Conservation (phyloP, 441 rosid species). For the Eruca vesicaria region DNA sequence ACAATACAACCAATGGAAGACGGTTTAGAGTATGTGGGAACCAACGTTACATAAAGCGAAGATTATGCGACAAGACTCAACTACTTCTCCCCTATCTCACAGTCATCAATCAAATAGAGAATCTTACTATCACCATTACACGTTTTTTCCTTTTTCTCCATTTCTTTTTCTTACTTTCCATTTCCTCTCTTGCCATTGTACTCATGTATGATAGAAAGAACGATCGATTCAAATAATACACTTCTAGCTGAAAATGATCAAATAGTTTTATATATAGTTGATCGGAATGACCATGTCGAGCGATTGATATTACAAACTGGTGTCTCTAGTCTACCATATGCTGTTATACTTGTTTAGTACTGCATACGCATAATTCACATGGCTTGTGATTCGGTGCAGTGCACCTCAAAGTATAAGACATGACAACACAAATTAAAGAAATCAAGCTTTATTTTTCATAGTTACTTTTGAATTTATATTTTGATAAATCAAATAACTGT, state of each 20-base stretch:
- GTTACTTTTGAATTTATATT: neutral
- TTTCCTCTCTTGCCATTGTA: slow-evolving; percentile 19
- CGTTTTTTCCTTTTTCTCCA: slow-evolving; percentile 4
- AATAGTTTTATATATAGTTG: slow-evolving; percentile 7
- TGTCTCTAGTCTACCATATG: neutral
- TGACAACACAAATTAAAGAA: slow-evolving; percentile 24
- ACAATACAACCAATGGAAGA: slow-evolving; percentile 17
- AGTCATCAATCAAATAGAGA: slow-evolving; percentile 29
- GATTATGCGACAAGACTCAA: slow-evolving; percentile 37
- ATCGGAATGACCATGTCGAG: neutral
- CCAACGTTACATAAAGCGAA: slow-evolving; percentile 31
- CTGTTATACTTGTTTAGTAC: neutral
- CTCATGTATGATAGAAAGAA: neutral
- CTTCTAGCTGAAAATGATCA: neutral
- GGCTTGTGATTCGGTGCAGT: slow-evolving; percentile 31
- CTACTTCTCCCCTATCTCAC: slow-evolving; percentile 26
- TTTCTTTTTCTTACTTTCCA: slow-evolving; percentile 8
- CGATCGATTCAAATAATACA: neutral
- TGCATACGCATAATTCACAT: slow-evolving; percentile 6
- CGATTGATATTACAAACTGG: neutral
- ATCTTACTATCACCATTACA: slow-evolving; percentile 30
- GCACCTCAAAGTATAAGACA: slow-evolving; percentile 15
- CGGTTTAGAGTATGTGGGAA: slow-evolving; percentile 26
- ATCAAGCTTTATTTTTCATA: slow-evolving; percentile 1
- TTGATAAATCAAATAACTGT: neutral